Evolutionary conservation across 2,329 filamentous ascomycete genomes (phyloP).

Genomic region (Cercospora sojina): DNA sequence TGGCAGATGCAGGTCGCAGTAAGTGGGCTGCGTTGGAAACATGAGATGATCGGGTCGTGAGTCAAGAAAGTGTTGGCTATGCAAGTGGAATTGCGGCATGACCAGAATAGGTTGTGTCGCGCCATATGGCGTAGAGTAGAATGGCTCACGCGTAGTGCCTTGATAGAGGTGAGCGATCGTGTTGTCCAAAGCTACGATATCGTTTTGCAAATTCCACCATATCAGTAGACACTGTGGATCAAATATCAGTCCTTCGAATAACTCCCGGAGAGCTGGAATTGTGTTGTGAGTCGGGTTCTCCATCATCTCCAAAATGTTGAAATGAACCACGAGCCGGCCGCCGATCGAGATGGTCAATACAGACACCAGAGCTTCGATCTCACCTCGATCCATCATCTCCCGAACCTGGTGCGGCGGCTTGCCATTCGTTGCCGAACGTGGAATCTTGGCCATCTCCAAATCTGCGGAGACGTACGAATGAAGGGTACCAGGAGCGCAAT

Average conservation of each 20-base stretch:
- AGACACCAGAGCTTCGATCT: background rate
- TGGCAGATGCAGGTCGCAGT: background rate
- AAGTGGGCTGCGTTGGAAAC: background rate
- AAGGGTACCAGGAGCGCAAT: background rate
- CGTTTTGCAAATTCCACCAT: background rate
- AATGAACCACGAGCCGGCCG: background rate
- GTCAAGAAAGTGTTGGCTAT: background rate
- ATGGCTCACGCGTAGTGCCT: background rate
- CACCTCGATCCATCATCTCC: background rate
- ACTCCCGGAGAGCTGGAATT: background rate
- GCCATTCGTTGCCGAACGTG: background rate
- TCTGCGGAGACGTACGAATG: background rate
- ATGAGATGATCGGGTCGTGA: background rate
- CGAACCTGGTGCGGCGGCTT: background rate
- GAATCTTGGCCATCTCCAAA: background rate
- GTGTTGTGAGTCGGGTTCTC: background rate
- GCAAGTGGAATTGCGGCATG: background rate
- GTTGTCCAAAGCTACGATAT: background rate
- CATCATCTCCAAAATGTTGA: background rate
- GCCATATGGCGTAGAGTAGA: background rate
- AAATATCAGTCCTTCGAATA: background rate
- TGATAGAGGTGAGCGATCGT: background rate
- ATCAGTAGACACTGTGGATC: background rate
- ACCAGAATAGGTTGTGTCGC: background rate
- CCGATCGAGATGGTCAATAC: background rate